These are phyloP conservation scores for Aspergillus viridinutans DNA, from an alignment of 2,329 filamentous ascomycete genomes.

Conservation along the genomic window DNA sequence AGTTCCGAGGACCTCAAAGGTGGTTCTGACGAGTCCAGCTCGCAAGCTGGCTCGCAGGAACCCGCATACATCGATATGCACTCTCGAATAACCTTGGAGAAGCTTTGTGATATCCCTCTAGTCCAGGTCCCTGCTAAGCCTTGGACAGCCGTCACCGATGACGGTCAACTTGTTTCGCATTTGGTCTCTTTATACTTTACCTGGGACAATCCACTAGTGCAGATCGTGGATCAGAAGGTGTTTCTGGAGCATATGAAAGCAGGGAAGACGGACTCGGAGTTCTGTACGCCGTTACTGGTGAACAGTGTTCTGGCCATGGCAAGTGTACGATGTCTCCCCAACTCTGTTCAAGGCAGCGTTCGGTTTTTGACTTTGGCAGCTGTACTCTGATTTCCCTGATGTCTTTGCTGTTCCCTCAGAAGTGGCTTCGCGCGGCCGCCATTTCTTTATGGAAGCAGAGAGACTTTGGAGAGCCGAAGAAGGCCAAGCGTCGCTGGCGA, in stretches of 20 bases:
- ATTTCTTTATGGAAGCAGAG: slow-evolving; percentile 35
- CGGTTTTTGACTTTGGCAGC: slow-evolving; percentile 19
- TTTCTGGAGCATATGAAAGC: slow-evolving; percentile 51
- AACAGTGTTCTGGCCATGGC: slow-evolving; percentile 73
- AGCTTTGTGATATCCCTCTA: slow-evolving; percentile 32
- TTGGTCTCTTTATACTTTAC: slow-evolving; percentile 90
- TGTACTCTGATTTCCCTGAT: slow-evolving; percentile 34
- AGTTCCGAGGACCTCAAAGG: slow-evolving; percentile 10
- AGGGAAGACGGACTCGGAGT: slow-evolving; percentile 51
- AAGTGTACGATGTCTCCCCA: slow-evolving; percentile 25
- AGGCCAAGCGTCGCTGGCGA: slow-evolving; percentile 28
- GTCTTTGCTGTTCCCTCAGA: slow-evolving; percentile 26
- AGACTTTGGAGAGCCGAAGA: slow-evolving; percentile 34
- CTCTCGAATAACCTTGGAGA: slow-evolving; percentile 29
- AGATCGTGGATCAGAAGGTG: slow-evolving; percentile 74
- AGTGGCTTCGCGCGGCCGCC: slow-evolving; percentile 26
- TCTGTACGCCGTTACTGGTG: slow-evolving; percentile 80
- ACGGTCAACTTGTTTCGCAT: slow-evolving; percentile 71
- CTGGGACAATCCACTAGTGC: slow-evolving; percentile 88
- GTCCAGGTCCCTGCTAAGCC: slow-evolving; percentile 31
- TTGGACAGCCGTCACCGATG: slow-evolving; percentile 78
- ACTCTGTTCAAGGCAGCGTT: not conserved
- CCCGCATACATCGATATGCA: slow-evolving; percentile 10
- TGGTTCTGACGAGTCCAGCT: slow-evolving; percentile 3
- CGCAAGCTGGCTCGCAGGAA: slow-evolving; percentile 1